Base-by-base conservation (phyloP, 192 early-diverging fungal species). In the Haplosporangium gracile region DNA sequence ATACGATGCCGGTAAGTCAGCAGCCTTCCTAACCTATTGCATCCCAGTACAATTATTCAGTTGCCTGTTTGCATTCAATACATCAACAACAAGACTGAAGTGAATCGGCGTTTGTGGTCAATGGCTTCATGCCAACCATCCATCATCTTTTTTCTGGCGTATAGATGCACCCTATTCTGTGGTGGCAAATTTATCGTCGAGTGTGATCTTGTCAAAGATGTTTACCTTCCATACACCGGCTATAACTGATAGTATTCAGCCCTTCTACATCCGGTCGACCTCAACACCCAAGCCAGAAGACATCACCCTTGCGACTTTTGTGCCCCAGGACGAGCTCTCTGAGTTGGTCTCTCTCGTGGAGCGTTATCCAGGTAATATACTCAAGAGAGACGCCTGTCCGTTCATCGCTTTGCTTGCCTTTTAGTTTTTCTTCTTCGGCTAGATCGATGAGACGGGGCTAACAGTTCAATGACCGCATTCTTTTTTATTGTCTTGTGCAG, bases 261-360 rank as follows among this genome's bases (percentile, higher is more conserved):
- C 82, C 2, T 89, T 85, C 83, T 85, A 82, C 70, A 70, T 85
- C 29, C 85, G 89, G 0, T 83, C 85, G 10, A 42, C 55, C 3
- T 69, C 79, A 5, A 87, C 71, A 29, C 92, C 91, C 29, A 70
- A 75, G 6, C 68, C 60, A 24, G 83, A 91, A 20, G 90, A 92
- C 49, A 88, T 93, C 26, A 87, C 92, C 1, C 75, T 90, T 1
- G 88, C 85, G n/a, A 90, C 91, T 7, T 88, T 89, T 68, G 82
- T 91, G 5, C 90, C 89, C 51, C 80, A 85, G 53, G 86, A 90
- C 55, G 79, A 85, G 22, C 88, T 89, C 71, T 86, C 86, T 34
- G 90, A 91, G 51, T 68, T 93, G 63, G 81, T 75, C n/a, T 70
- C 76, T 40, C 78, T 93, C 43, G 88, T 90, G 20, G 90, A 90